A percentile compares a stretch with the other conserved stretches of the same genome.
Conservation (phyloP, 225 moss, liverwort and hornwort genomes). For the Polytrichum formosum region DNA sequence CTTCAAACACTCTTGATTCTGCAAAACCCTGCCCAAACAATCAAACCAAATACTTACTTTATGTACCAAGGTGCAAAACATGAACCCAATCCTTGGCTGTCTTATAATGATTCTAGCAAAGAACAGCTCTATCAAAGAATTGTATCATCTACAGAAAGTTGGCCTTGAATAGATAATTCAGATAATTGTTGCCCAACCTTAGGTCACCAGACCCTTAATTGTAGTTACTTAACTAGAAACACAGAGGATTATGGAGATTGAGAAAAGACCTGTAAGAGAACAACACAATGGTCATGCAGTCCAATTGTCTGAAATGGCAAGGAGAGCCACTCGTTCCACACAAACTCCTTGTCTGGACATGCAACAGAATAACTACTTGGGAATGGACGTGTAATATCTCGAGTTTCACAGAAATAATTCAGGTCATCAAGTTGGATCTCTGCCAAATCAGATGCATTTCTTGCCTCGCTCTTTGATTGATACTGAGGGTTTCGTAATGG, state of each 20-base stretch:
- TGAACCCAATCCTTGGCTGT: slow-evolving; percentile 3
- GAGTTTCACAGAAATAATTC: slow-evolving; percentile 89
- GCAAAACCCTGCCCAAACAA: slow-evolving; percentile 96
- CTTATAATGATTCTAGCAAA: not conserved
- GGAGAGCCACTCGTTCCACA: slow-evolving; percentile 96
- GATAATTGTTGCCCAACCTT: no score
- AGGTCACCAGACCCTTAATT: not conserved
- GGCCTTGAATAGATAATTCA: no score
- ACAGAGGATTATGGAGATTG: slow-evolving; percentile 6
- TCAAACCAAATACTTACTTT: slow-evolving; percentile 56
- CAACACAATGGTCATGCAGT: slow-evolving; percentile 78
- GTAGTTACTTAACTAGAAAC: not conserved
- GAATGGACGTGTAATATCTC: slow-evolving; percentile 93
- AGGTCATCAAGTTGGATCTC: slow-evolving; percentile 73
- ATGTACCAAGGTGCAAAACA: slow-evolving; percentile 22
- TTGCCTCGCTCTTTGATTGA: slow-evolving; percentile 80
- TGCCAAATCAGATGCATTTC: slow-evolving; percentile 81
- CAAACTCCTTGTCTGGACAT: slow-evolving; percentile 86
- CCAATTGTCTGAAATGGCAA: slow-evolving; percentile 83
- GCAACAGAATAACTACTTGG: slow-evolving; percentile 79
- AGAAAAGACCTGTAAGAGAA: slow-evolving; percentile 84
- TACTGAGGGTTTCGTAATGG: slow-evolving; percentile 71
- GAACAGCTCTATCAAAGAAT: not conserved
- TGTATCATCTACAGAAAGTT: no score
- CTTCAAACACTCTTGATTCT: slow-evolving; percentile 71